phyloP scores from a whole-genome alignment of 257 asterid genomes.

The Nyctanthes arbortristis region DNA sequence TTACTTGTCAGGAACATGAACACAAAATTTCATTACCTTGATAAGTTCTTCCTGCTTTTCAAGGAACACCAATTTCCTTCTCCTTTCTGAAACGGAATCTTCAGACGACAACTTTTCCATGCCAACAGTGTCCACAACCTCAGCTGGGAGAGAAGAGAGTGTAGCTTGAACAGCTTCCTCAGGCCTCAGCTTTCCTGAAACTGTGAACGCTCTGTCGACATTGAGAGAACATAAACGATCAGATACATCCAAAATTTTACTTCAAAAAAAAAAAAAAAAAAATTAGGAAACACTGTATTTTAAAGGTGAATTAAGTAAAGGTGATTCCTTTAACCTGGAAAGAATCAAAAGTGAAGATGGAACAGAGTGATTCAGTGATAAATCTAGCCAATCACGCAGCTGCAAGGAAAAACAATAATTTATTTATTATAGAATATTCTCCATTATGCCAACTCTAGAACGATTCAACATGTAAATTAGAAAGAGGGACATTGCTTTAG shows the following conservation, averaged over 20 bases:
- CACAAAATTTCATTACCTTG: conserved; percentile 47
- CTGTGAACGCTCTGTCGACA: conserved; percentile 67
- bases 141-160: conserved; percentile 87
- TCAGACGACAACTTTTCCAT: conserved; percentile 79
- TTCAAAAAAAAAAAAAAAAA: neutral
- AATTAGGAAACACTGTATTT: neutral
- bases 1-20: conserved; percentile 16
- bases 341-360: conserved; percentile 89
- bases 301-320: conserved; percentile 9
- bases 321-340: conserved; percentile 53
- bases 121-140: conserved; percentile 88
- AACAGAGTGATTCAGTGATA: conserved; percentile 83
- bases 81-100: conserved; percentile 86
- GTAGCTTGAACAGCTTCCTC: conserved; percentile 89
- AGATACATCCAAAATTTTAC: conserved; percentile 28
- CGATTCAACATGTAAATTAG: conserved; percentile 18
- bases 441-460: conserved; percentile 12
- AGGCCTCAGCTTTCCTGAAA: conserved; percentile 76
- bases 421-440: conserved; percentile 7
- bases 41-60: conserved; percentile 93
- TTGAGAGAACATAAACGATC: conserved; percentile 20
- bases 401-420: conserved; percentile 29
- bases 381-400: conserved; percentile 93
- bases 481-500: conserved; percentile 2
- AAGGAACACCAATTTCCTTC: conserved; percentile 83